Percentiles rank a stretch among this genome's conserved stretches.
phyloP scores from a whole-genome alignment of 2,329 filamentous ascomycete species.

The Clonostachys rhizophaga region DNA sequence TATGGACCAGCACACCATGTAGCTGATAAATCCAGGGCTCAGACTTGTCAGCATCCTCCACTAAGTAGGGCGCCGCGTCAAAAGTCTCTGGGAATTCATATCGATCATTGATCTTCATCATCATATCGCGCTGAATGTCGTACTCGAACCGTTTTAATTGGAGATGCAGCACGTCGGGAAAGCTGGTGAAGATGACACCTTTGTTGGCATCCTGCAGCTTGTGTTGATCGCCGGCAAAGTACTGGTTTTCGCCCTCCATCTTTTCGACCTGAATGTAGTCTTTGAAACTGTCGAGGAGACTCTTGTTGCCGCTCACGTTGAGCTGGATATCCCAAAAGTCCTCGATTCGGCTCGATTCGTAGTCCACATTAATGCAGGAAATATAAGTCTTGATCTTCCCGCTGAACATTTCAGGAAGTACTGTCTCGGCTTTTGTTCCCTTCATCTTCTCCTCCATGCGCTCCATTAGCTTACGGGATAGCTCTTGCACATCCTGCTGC shows the following conservation, averaged over 20 bases:
- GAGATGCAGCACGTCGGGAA: constrained; percentile 89
- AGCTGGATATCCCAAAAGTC: constrained; percentile 99
- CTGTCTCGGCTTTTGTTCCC: constrained; percentile 85
- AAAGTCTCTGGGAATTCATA: constrained; percentile 85
- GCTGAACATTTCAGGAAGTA: constrained; percentile 85
- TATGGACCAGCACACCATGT: constrained; percentile 93
- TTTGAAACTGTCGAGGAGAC: constrained; percentile 87
- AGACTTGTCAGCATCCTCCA: constrained; percentile 78
- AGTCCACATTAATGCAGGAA: constrained; percentile 96
- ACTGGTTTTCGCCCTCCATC: constrained; percentile 97
- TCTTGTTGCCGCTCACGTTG: constrained; percentile 92
- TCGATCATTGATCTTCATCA: constrained; percentile 97
- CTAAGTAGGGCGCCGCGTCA: constrained; percentile 82
- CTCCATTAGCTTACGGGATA: constrained; percentile 96
- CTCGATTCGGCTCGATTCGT: constrained; percentile 91
- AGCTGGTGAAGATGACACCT: constrained; percentile 93
- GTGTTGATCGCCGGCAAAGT: constrained; percentile 84
- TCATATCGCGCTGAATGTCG: constrained; percentile 90
- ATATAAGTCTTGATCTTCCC: constrained; percentile 99
- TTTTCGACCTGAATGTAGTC: constrained; percentile 97
- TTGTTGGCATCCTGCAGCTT: constrained; percentile 96
- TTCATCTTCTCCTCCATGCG: constrained; percentile 98
- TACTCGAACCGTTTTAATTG: constrained; percentile 98
- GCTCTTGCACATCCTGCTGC: constrained; percentile 96
- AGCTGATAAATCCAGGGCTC: constrained; percentile 90